Conservation (phyloP, 768 basidiomycete species). For the Russula abietina region DNA sequence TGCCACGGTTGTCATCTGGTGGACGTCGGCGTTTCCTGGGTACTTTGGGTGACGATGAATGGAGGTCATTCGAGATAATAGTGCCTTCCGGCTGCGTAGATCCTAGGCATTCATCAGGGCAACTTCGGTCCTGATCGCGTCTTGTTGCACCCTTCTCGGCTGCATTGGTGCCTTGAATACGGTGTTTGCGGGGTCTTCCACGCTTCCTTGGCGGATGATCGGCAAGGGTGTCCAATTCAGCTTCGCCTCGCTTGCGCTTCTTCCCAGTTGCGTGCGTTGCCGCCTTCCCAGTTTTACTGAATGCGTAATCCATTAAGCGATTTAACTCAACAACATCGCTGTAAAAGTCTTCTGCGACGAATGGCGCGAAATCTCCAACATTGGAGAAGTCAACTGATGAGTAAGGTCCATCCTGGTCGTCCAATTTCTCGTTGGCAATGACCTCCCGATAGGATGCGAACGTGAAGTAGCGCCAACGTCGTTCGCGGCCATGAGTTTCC, state of each 20-base stretch:
- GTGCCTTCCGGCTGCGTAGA: background rate
- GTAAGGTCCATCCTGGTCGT: conserved; percentile 42
- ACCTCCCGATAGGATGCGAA: conserved; percentile 59
- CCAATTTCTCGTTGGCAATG: conserved; percentile 59
- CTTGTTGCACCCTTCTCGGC: background rate
- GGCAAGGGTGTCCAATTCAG: conserved; percentile 14
- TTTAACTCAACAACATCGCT: conserved; percentile 37
- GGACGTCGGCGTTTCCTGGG: conserved; percentile 37
- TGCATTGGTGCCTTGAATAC: conserved; percentile 27
- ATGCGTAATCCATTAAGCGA: conserved; percentile 47
- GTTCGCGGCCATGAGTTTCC: conserved; percentile 82
- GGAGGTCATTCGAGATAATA: background rate
- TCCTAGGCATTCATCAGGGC: background rate
- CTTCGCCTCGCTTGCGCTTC: conserved; percentile 35
- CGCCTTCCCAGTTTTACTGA: conserved; percentile 26
- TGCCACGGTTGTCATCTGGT: conserved; percentile 26
- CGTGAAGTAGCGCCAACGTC: conserved; percentile 81
- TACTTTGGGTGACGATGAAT: conserved; percentile 13
- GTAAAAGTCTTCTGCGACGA: conserved; percentile 52
- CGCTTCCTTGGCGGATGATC: conserved; percentile 32
- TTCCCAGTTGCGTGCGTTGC: conserved; percentile 14
- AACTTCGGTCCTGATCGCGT: background rate
- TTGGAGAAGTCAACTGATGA: conserved; percentile 42
- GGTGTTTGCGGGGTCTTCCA: conserved; percentile 32
- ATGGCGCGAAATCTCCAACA: conserved; percentile 49